Evolutionary conservation across 371 early-diverging fungal species (phyloP).

Genomic region (Nosema granulosis): DNA sequence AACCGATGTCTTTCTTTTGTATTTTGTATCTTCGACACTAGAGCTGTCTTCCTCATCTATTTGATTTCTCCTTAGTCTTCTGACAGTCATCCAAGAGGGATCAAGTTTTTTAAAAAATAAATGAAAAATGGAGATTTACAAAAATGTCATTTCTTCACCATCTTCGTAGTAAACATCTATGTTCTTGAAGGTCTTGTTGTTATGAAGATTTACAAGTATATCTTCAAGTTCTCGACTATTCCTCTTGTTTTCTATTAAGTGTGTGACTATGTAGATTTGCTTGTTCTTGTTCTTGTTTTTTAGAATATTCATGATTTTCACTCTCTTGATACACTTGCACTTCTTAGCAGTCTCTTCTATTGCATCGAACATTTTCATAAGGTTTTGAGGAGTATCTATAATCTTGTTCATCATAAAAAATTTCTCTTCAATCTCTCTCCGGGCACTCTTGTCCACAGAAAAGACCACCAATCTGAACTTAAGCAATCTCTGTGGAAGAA

Average conservation of each 20-base stretch:
- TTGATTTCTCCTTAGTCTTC: no score
- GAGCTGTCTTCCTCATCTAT: no score
- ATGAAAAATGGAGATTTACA: no score
- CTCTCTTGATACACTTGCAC: slow-evolving; percentile 8
- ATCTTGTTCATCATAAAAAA: slow-evolving; percentile 51
- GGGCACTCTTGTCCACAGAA: not conserved
- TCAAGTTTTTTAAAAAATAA: no score
- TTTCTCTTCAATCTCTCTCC: slow-evolving; percentile 16
- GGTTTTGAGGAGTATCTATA: slow-evolving; percentile 36
- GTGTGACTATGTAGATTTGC: slow-evolving; percentile 24
- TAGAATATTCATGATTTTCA: slow-evolving; percentile 12
- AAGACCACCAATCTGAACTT: slow-evolving; percentile 37
- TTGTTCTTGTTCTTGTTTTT: slow-evolving; percentile 25
- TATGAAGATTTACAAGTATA: slow-evolving; percentile 9
- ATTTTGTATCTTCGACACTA: no score
- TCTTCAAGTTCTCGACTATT: slow-evolving; percentile 18
- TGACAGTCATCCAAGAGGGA: no score
- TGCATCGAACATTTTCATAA: slow-evolving; percentile 33
- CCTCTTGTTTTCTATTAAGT: slow-evolving; percentile 38
- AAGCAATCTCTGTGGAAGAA: slow-evolving; percentile 17
- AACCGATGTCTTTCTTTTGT: no score
- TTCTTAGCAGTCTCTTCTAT: slow-evolving; percentile 20
- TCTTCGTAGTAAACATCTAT: slow-evolving; percentile 46
- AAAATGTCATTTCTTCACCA: no score
- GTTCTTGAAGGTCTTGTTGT: slow-evolving; percentile 11